A percentile compares a stretch with the other conserved stretches of the same genome.
Evolutionary conservation across 2,329 filamentous ascomycete species (phyloP).

Genomic region (Pyrenophora graminea): DNA sequence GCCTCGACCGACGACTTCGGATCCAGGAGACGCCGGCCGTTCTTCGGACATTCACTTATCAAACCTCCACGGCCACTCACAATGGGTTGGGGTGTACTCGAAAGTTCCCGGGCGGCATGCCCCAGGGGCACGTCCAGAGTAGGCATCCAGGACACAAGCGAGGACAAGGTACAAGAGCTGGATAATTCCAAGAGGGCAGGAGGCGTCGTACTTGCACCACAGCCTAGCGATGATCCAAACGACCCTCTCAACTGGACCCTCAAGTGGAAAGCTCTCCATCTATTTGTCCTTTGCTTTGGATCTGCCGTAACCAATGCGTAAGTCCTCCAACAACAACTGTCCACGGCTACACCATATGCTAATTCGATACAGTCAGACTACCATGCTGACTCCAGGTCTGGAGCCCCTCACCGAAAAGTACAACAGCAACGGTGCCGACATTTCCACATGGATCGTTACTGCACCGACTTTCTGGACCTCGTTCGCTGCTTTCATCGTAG

Average conservation of each 20-base stretch:
- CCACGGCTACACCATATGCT: not conserved
- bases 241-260: slow-evolving; percentile 19
- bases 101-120: slow-evolving; percentile 11
- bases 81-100: slow-evolving; percentile 21
- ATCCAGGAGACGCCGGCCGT: not conserved
- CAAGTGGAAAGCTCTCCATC: slow-evolving; percentile 13
- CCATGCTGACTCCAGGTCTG: slow-evolving; percentile 19
- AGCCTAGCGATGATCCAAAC: slow-evolving; percentile 12
- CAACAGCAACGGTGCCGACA: slow-evolving; percentile 15
- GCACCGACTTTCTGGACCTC: slow-evolving; percentile 21
- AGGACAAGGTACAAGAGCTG: slow-evolving; percentile 5
- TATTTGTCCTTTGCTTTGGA: slow-evolving; percentile 16
- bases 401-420: slow-evolving; percentile 11
- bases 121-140: slow-evolving; percentile 13
- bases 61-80: not conserved
- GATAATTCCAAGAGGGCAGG: slow-evolving; percentile 10
- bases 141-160: slow-evolving; percentile 7
- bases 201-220: slow-evolving; percentile 4
- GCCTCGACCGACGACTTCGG: not conserved
- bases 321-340: not conserved
- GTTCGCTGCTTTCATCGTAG: slow-evolving; percentile 15
- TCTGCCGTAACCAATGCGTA: slow-evolving; percentile 21
- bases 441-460: slow-evolving; percentile 17
- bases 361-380: slow-evolving; percentile 6
- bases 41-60: not conserved